Conservation (phyloP, 805 yeast species). For the Wickerhamiella bombiphila region DNA sequence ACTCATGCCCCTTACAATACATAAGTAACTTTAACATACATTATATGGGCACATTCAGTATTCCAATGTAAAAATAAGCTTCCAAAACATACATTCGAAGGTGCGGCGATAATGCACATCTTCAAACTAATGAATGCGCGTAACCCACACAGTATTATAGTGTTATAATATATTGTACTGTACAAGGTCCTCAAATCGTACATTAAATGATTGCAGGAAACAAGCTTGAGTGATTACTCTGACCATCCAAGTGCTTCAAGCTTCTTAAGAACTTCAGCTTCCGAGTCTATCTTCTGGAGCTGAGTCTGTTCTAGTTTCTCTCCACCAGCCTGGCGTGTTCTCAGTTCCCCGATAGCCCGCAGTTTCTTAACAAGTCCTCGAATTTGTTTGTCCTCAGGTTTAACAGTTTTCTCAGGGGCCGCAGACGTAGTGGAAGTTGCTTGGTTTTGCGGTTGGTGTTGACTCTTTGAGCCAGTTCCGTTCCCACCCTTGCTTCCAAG, state of each 20-base stretch:
- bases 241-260: slow-evolving; percentile 63
- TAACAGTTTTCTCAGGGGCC: slow-evolving; percentile 34
- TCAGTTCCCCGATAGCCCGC: slow-evolving; percentile 86
- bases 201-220: too few relatives aligned
- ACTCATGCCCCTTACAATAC: too few relatives aligned
- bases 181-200: too few relatives aligned
- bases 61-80: too few relatives aligned
- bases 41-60: too few relatives aligned
- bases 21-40: too few relatives aligned
- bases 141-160: too few relatives aligned
- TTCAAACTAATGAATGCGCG: too few relatives aligned
- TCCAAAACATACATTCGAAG: too few relatives aligned
- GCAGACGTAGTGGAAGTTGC: slow-evolving; percentile 22
- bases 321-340: slow-evolving; percentile 68
- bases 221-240: too few relatives aligned
- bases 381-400: slow-evolving; percentile 78
- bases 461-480: neutral
- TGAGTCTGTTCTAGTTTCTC: slow-evolving; percentile 89
- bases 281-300: slow-evolving; percentile 75
- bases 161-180: too few relatives aligned
- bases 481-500: slow-evolving; percentile 1
- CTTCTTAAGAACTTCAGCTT: slow-evolving; percentile 63
- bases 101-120: too few relatives aligned
- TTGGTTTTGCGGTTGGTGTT: slow-evolving; percentile 1
- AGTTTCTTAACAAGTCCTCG: slow-evolving; percentile 82